These are phyloP conservation scores for Ilyonectria sp. DNA, from an alignment of 2,329 filamentous ascomycete species.

Conservation along the genomic window DNA sequence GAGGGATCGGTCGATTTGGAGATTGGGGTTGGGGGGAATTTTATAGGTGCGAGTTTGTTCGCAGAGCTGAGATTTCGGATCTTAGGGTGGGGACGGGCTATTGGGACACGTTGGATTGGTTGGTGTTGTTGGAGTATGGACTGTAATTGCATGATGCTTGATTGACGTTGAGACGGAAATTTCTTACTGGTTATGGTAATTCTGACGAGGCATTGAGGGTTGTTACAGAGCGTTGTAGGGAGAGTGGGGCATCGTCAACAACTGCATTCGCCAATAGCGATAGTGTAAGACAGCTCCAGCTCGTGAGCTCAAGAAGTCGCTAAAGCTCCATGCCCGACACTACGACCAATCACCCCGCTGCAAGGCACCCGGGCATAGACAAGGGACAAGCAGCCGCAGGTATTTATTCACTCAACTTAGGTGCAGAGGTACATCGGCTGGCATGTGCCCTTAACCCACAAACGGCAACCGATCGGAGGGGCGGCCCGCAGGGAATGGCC, in stretches of 20 bases:
- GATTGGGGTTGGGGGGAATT: neutral
- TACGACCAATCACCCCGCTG: no score
- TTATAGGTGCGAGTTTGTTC: constrained; percentile 13
- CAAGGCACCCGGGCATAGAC: no score
- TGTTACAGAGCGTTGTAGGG: neutral
- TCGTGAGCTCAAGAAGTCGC: neutral
- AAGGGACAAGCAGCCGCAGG: neutral
- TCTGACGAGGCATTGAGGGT: constrained; percentile 4
- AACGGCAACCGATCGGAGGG: constrained; percentile 3
- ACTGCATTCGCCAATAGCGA: constrained; percentile 2
- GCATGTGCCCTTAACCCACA: neutral
- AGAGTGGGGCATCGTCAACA: constrained; percentile 4
- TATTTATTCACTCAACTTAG: constrained; percentile 9
- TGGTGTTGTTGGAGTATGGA: constrained; percentile 85
- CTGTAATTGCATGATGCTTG: constrained; percentile 1
- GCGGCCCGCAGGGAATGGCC: neutral
- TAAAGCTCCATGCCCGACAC: neutral
- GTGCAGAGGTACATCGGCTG: neutral
- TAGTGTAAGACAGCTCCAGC: constrained; percentile 2
- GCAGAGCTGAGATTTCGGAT: constrained; percentile 3
- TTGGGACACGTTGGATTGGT: constrained; percentile 33
- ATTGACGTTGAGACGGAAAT: constrained; percentile 1
- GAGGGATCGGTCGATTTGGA: constrained; percentile 16
- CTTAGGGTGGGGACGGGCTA: constrained; percentile 7
- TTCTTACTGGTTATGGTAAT: neutral